Conservation (phyloP, 805 yeast species). For the Ogataea kodamae region DNA sequence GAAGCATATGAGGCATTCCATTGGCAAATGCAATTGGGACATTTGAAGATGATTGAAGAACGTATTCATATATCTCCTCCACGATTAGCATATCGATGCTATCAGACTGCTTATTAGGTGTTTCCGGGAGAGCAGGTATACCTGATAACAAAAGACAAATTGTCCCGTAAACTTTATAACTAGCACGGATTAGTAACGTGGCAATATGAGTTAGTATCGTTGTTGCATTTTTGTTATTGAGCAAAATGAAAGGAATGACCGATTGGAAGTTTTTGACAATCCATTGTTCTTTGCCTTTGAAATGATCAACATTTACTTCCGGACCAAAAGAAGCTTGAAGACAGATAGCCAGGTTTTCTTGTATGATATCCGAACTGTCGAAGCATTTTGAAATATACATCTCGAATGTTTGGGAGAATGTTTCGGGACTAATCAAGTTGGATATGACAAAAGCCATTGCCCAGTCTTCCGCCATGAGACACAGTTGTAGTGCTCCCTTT, state of each 20-base stretch:
- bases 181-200: constrained; percentile 33
- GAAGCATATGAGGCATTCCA: constrained; percentile 49
- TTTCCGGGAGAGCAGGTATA: constrained; percentile 25
- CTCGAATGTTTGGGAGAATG: constrained; percentile 44
- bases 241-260: constrained; percentile 30
- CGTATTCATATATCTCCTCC: constrained; percentile 69
- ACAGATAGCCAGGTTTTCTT: constrained; percentile 30
- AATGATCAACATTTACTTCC: constrained; percentile 18
- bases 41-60: constrained; percentile 33
- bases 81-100: constrained; percentile 47
- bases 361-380: constrained; percentile 19
- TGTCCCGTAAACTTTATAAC: constrained; percentile 38
- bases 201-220: constrained; percentile 33
- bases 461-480: constrained; percentile 67
- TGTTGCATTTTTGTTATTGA: constrained; percentile 26
- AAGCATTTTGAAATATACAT: constrained; percentile 23
- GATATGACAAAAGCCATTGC: constrained; percentile 73
- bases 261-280: constrained; percentile 28
- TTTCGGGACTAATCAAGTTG: constrained; percentile 57
- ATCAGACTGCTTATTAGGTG: constrained; percentile 17
- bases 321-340: constrained; percentile 21
- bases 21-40: constrained; percentile 33
- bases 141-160: constrained; percentile 35
- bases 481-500: constrained; percentile 58
- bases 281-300: constrained; percentile 28